A percentile compares a stretch with the other conserved stretches of the same genome.
Evolutionary conservation across 2,329 filamentous ascomycete species (phyloP).

Genomic region (Thermochaetoides dissita): DNA sequence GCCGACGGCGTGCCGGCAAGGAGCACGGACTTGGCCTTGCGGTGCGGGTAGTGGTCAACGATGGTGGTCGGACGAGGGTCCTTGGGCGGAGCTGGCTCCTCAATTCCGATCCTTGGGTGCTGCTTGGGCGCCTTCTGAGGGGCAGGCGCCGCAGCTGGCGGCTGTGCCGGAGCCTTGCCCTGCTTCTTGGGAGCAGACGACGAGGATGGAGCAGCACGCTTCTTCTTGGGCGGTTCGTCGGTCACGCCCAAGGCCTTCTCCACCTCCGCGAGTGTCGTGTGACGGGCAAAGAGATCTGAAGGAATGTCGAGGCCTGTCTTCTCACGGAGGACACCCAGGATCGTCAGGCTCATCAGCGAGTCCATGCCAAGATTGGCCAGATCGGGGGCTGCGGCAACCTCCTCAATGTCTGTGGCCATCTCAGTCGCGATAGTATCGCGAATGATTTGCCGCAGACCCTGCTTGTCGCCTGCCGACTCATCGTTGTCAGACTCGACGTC

Average conservation of each 20-base stretch:
- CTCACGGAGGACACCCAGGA: constrained; percentile 40
- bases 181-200: constrained; percentile 11
- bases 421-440: constrained; percentile 56
- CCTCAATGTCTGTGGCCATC: constrained; percentile 56
- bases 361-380: constrained; percentile 45
- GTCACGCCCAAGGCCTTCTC: constrained; percentile 46
- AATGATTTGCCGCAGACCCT: constrained; percentile 36
- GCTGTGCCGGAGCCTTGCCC: not conserved
- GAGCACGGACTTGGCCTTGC: constrained; percentile 33
- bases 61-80: constrained; percentile 23
- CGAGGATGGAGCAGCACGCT: not conserved
- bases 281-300: constrained; percentile 45
- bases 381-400: constrained; percentile 40
- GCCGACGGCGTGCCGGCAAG: constrained; percentile 37
- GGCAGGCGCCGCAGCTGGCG: constrained; percentile 4
- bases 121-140: constrained; percentile 16
- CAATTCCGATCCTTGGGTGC: constrained; percentile 16
- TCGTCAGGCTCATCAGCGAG: constrained; percentile 42
- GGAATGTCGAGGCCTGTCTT: constrained; percentile 40
- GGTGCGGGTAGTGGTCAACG: constrained; percentile 32
- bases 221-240: constrained; percentile 24
- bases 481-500: constrained; percentile 32
- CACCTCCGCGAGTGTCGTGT: constrained; percentile 50
- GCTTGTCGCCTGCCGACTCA: constrained; percentile 22
- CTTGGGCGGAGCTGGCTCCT: constrained; percentile 22